phyloP scores from a whole-genome alignment of 768 basidiomycete species.

The button mushroom (Agaricus bisporus) region DNA sequence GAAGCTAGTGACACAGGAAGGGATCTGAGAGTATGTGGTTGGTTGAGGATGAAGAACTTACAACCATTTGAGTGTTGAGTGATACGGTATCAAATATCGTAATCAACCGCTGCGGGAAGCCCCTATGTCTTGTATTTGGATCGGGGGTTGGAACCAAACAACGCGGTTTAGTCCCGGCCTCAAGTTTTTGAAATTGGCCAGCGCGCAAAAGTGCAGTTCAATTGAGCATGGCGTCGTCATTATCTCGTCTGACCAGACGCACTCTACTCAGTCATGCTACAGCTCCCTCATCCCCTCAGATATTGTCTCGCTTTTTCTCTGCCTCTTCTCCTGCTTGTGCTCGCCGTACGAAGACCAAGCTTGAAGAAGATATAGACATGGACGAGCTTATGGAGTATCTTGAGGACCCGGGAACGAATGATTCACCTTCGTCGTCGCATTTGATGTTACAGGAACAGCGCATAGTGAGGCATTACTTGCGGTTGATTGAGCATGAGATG shows the following conservation, averaged over 20 bases:
- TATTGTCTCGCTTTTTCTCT: constrained; percentile 14
- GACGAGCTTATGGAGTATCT: constrained; percentile 39
- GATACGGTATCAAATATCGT: background rate
- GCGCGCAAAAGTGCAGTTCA: too few species aligned
- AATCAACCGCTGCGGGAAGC: constrained; percentile 5
- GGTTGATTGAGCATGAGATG: constrained; percentile 86
- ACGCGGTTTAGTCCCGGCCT: background rate
- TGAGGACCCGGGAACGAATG: constrained; percentile 46
- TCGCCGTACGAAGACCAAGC: constrained; percentile 29
- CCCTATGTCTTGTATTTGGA: constrained; percentile 16
- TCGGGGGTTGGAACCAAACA: constrained; percentile 8
- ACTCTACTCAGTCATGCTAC: constrained; percentile 4
- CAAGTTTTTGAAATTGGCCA: background rate
- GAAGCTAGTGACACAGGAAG: constrained; percentile 31
- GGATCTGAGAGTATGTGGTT: constrained; percentile 9
- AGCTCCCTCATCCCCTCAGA: background rate
- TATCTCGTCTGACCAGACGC: constrained; percentile 8
- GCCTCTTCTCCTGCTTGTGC: constrained; percentile 23
- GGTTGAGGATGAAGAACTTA: constrained; percentile 24
- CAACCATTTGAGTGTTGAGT: constrained; percentile 37
- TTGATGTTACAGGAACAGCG: constrained; percentile 68
- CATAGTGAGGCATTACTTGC: constrained; percentile 67
- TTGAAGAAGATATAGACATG: constrained; percentile 33
- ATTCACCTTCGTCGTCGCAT: constrained; percentile 68
- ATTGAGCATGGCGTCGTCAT: constrained; percentile 10